Evolutionary conservation across 352 stramenopile species (phyloP), one percentile per base, ranked within the genome.

Genomic region (Pythium brachiatum): DNA sequence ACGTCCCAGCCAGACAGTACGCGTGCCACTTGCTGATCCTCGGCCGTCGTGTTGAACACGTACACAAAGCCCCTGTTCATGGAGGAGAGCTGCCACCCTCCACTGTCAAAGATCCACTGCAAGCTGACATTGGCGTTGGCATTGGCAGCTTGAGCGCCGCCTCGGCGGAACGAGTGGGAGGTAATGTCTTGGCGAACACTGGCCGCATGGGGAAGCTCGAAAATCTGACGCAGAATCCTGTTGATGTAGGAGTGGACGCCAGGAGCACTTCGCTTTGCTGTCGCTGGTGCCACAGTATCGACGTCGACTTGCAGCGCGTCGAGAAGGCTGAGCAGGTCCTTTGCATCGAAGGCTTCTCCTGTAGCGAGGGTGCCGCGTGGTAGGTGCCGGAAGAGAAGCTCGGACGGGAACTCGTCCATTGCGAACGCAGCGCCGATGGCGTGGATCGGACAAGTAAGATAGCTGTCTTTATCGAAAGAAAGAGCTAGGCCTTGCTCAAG

Each of bases 41-140:
- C 51, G 3, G 2, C 15, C 0, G 51, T 57, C 15, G 57, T 52
- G n/a, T 64, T 64, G 8, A 51, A 26, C 12, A 57, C 32, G 32
- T 64, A 64, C n/a, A 41, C 15, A n/a, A 64, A 57, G 1, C 7
- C 32, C 25, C 36, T 57, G 29, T 38, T 57, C 21, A 48, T 20
- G 5, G 32, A 7, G 8, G 46, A 51, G 6, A 64, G 15, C 6
- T 48, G 25, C 57, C 57, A 64, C 2, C 26, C 41, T 21, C 57
- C 57, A 25, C 57, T 44, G 32, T 64, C 43, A 3, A 57, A 20
- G n/a, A 64, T 64, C 57, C 57, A 57, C 12, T 57, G 57, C 2
- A 41, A 16, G 5, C 31, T 52, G 4, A 64, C 7, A 15, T 51
- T 47, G 6, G 47, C 20, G 18, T 29, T 27, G 4, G 12, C 36